Base-by-base conservation (phyloP, 2,329 filamentous ascomycete genomes). In the Xylaria sp. region DNA sequence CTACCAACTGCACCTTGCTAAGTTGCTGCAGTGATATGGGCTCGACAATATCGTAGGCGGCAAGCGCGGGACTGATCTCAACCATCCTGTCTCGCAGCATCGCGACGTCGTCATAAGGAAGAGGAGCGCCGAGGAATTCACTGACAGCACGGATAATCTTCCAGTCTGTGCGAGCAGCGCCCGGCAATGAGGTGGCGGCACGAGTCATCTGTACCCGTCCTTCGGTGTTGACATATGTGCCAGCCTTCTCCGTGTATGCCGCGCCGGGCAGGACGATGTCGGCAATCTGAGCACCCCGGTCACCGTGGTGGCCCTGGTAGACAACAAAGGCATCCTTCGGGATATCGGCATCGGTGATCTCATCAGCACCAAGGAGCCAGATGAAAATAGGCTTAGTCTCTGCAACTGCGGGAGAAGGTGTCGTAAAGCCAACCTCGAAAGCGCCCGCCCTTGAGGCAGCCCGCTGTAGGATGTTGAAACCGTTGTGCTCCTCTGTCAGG, bases 291-390 rank as follows among this genome's bases (percentile, higher is more conserved):
- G 96, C 96, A 73, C 95, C 96, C 63, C 89, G 89, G 84, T 99
- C 96, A 82, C 96, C 96, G 82, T 99, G 96, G 82, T 99, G 96
- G 73, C 96, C 96, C 83, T 99, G 96, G 86, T 99, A 99, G 77
- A 99, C 89, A 71, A 99, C 91, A 80, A 98, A 99, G 13, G 96
- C 94, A 74, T 96, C 92, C 86, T 96, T 97, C 77, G 96, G 96
- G 67, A 99, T 93, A 76, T 98, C 94, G 68, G 89, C 87, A 75
- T 93, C 89, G 73, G 87, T 87, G 79, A 98, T 88, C 84, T 99
- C 96, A 80, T 99, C 96, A 34, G 96, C 96, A 74, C 94, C 96
- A 61, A 99, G 90, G 61, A 99, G 90, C 94, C 95, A 99, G 79
- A 99, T 85, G 78, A 99, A 94, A 87, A 98, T 99, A 72, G 96